These are phyloP conservation scores for Symmetrospora coprosmae DNA, from an alignment of 768 basidiomycete species.

Conservation along the genomic window DNA sequence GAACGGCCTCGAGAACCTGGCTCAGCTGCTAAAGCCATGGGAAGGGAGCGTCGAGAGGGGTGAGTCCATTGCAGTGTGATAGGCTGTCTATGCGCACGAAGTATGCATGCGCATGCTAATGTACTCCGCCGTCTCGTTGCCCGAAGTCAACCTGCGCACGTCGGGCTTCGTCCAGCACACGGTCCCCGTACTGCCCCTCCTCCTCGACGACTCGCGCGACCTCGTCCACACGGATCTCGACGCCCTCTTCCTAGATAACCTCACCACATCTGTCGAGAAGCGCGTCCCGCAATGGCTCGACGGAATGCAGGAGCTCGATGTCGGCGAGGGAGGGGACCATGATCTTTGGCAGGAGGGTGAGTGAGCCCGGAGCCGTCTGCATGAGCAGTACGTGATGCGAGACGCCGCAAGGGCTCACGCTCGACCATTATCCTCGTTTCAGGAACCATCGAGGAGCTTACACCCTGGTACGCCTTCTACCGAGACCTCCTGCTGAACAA, in stretches of 20 bases:
- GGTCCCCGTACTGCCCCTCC: conserved; percentile 16
- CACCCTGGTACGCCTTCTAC: conserved; percentile 34
- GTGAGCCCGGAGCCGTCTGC: too few relatives aligned
- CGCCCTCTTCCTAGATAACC: conserved; percentile 17
- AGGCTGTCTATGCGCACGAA: neutral
- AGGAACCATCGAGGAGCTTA: conserved; percentile 24
- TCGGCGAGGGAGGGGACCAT: conserved; percentile 12
- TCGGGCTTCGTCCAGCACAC: conserved; percentile 19
- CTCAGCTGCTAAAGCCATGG: conserved; percentile 21
- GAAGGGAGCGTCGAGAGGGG: conserved; percentile 15
- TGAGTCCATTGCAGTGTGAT: neutral
- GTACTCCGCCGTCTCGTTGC: neutral
- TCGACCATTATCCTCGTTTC: too few relatives aligned
- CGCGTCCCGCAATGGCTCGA: conserved; percentile 14
- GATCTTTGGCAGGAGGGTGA: conserved; percentile 6
- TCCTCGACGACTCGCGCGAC: conserved; percentile 12
- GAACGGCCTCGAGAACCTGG: conserved; percentile 16
- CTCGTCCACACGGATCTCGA: conserved; percentile 20
- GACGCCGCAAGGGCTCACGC: too few relatives aligned
- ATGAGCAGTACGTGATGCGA: too few relatives aligned
- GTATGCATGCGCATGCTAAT: neutral
- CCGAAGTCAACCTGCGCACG: conserved; percentile 24
- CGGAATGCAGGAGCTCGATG: conserved; percentile 3
- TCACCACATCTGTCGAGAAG: conserved; percentile 6
- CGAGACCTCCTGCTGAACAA: conserved; percentile 23